Evolutionary conservation across 2,329 filamentous ascomycete genomes (phyloP).

Genomic region (Exutisphaerella laricina): DNA sequence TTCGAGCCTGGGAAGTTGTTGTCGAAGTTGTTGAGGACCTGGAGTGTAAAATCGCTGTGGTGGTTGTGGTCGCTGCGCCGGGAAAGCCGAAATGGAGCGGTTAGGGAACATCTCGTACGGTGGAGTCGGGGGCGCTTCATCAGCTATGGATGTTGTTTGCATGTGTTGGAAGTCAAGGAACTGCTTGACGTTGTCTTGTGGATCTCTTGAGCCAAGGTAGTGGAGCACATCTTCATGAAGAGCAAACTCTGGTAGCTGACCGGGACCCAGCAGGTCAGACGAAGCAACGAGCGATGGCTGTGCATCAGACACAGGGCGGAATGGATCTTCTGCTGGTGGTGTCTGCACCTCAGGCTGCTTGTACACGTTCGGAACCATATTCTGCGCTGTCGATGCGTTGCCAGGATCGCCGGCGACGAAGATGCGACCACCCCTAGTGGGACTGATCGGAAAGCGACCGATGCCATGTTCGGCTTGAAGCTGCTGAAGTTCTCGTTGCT

Average conservation of each 20-base stretch:
- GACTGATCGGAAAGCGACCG: conserved; percentile 52
- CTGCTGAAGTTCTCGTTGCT: conserved; percentile 69
- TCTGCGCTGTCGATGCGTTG: conserved; percentile 60
- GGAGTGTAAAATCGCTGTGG: conserved; percentile 37
- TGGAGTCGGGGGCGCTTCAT: conserved; percentile 61
- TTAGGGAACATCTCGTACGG: conserved; percentile 37
- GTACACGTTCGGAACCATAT: conserved; percentile 49
- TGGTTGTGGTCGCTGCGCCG: conserved; percentile 26
- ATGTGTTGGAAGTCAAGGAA: conserved; percentile 81
- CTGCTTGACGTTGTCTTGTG: conserved; percentile 87
- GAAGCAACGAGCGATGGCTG: conserved; percentile 83
- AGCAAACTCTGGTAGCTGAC: conserved; percentile 55
- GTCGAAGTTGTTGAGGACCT: conserved; percentile 47
- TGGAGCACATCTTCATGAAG: conserved; percentile 70
- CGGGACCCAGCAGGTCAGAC: conserved; percentile 78
- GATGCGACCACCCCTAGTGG: conserved; percentile 61
- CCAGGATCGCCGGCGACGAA: conserved; percentile 74
- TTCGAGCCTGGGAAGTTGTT: conserved; percentile 49
- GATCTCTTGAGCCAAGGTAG: conserved; percentile 65
- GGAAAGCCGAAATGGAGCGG: conserved; percentile 24
- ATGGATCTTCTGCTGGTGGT: conserved; percentile 21
- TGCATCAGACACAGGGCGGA: conserved; percentile 67
- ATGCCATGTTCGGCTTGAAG: conserved; percentile 64
- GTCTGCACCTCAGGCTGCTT: conserved; percentile 15
- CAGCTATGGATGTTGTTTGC: conserved; percentile 43